A percentile compares a stretch with the other conserved stretches of the same genome.
phyloP scores from a whole-genome alignment of 495 filamentous ascomycete genomes.

The Tuber brumale region DNA sequence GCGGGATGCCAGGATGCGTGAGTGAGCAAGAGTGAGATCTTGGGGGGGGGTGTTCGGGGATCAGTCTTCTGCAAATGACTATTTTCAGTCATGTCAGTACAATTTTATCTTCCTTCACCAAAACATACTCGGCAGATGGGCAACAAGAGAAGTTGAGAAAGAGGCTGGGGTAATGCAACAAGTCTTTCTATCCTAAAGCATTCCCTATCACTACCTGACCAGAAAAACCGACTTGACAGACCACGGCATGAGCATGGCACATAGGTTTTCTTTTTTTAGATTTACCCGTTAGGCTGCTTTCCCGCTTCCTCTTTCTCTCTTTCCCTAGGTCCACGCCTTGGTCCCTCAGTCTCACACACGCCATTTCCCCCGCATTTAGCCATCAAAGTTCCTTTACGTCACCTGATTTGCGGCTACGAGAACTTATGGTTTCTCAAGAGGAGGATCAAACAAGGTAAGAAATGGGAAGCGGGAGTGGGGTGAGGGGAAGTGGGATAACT shows the following conservation, averaged over 20 bases:
- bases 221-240: neutral
- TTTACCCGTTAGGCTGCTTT: neutral
- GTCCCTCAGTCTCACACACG: neutral
- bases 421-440: conserved; percentile 1
- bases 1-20: neutral
- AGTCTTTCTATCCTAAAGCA: neutral
- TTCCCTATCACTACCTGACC: neutral
- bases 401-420: neutral
- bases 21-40: neutral
- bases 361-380: neutral
- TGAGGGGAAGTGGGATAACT: neutral
- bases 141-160: neutral
- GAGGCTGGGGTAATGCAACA: neutral
- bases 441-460: conserved; percentile 13
- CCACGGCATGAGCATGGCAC: neutral
- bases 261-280: neutral
- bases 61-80: neutral
- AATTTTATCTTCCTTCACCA: neutral
- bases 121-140: neutral
- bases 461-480: neutral
- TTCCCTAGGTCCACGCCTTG: neutral
- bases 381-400: neutral
- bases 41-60: neutral
- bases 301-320: neutral
- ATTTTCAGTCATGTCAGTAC: neutral